Evolutionary conservation across 208 protist species (phyloP).

Genomic region (Phytomonas francai): DNA sequence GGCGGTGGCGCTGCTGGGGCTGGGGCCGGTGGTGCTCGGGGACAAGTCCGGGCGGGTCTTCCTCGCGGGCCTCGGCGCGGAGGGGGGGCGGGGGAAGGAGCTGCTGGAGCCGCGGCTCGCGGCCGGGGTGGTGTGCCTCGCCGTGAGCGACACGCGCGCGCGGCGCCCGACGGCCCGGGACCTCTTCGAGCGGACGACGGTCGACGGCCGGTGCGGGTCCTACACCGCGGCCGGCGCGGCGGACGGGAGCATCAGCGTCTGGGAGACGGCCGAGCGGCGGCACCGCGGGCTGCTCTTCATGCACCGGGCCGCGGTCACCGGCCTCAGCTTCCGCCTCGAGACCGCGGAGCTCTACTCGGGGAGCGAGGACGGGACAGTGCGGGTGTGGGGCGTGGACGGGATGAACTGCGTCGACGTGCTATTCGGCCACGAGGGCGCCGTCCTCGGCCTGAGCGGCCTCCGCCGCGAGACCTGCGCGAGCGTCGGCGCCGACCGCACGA

Average conservation of each 20-base stretch:
- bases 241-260: slow-evolving; percentile 78
- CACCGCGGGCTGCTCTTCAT: slow-evolving; percentile 77
- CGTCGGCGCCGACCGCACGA: slow-evolving; percentile 79
- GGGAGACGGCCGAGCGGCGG: slow-evolving; percentile 50
- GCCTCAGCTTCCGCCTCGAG: slow-evolving; percentile 66
- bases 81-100: slow-evolving; percentile 7
- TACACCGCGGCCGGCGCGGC: slow-evolving; percentile 72
- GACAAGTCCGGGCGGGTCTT: slow-evolving; percentile 86
- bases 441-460: slow-evolving; percentile 52
- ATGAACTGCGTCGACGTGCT: slow-evolving; percentile 83
- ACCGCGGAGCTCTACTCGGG: slow-evolving; percentile 62
- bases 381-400: slow-evolving; percentile 81
- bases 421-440: slow-evolving; percentile 73
- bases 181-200: slow-evolving; percentile 75
- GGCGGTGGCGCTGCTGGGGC: slow-evolving; percentile 59
- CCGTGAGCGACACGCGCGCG: slow-evolving; percentile 70
- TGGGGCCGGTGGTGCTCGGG: slow-evolving; percentile 58
- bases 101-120: slow-evolving; percentile 58
- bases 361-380: slow-evolving; percentile 74
- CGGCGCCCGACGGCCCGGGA: slow-evolving; percentile 44
- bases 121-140: slow-evolving; percentile 58
- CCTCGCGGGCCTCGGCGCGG: slow-evolving; percentile 23
- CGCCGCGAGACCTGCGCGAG: slow-evolving; percentile 65
- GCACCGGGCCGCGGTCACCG: slow-evolving; percentile 80
- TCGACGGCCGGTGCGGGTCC: slow-evolving; percentile 66